Conservation (phyloP, 2,329 filamentous ascomycete species). For the Aspergillus uvarum region DNA sequence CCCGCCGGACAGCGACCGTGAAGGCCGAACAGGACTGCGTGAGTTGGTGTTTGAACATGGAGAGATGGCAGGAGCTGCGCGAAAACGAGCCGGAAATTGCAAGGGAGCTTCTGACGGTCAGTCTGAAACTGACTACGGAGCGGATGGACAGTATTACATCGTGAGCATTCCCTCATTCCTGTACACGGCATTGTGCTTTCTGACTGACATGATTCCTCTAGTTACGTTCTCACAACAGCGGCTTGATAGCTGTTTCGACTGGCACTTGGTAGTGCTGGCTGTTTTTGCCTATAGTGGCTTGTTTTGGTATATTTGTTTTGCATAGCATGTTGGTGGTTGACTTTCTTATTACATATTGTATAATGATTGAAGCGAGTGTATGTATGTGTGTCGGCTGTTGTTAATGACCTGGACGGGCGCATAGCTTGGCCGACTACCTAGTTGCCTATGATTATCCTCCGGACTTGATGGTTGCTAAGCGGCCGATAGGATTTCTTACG, state of each 20-base stretch:
- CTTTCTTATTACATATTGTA: neutral
- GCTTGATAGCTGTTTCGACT: slow-evolving; percentile 22
- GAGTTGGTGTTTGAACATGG: slow-evolving; percentile 74
- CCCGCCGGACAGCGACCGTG: slow-evolving; percentile 80
- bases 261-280: neutral
- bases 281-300: neutral
- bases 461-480: neutral
- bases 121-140: slow-evolving; percentile 92
- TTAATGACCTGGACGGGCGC: neutral
- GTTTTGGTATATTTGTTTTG: neutral
- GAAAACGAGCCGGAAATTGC: slow-evolving; percentile 72
- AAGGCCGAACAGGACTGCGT: slow-evolving; percentile 78
- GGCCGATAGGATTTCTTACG: too few relatives aligned
- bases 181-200: neutral
- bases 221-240: slow-evolving; percentile 36
- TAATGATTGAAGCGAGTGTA: neutral
- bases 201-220: slow-evolving; percentile 13
- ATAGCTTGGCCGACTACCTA: neutral
- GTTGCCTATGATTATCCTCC: too few relatives aligned
- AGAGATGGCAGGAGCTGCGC: slow-evolving; percentile 72
- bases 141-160: slow-evolving; percentile 73
- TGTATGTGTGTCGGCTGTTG: neutral
- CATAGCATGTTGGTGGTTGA: slow-evolving; percentile 1
- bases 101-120: slow-evolving; percentile 78
- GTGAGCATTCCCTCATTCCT: slow-evolving; percentile 39